phyloP scores from a whole-genome alignment of 306 rosid species.

The Ormosia emarginata region DNA sequence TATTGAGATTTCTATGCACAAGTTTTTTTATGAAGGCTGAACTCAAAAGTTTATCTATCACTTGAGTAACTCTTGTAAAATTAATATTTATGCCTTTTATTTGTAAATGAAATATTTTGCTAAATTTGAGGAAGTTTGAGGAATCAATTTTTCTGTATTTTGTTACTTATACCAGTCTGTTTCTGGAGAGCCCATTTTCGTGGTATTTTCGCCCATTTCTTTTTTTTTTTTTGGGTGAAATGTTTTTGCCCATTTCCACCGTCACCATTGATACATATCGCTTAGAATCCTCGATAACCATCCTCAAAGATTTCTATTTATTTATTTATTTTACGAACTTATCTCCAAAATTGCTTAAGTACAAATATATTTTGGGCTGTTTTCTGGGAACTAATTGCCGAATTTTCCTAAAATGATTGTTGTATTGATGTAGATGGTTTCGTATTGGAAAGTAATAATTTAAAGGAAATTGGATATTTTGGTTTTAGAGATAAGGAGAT shows the following conservation, averaged over 20 bases:
- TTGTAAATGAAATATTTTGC: not conserved
- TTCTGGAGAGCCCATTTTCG: not conserved
- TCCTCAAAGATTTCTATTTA: not conserved
- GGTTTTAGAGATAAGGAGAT: not conserved
- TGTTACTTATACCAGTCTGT: not conserved
- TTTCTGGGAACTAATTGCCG: not conserved
- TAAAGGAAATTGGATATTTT: not conserved
- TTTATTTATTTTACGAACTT: conserved; percentile 1
- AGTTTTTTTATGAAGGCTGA: too few species aligned
- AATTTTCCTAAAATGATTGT: not conserved
- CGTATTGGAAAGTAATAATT: not conserved
- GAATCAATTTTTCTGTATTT: not conserved
- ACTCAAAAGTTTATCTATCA: too few species aligned
- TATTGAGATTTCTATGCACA: too few species aligned
- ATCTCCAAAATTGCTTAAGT: not conserved
- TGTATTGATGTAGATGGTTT: conserved; percentile 1
- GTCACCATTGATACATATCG: not conserved
- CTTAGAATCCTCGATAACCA: not conserved
- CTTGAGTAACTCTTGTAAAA: too few species aligned
- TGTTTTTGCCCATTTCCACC: not conserved
- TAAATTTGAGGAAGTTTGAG: not conserved
- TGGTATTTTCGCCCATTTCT: not conserved
- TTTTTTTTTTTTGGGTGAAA: not conserved
- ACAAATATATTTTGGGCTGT: not conserved
- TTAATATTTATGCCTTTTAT: too few species aligned